phyloP scores from a whole-genome alignment of 2,329 filamentous ascomycete genomes.

The Dactylellina sp. region DNA sequence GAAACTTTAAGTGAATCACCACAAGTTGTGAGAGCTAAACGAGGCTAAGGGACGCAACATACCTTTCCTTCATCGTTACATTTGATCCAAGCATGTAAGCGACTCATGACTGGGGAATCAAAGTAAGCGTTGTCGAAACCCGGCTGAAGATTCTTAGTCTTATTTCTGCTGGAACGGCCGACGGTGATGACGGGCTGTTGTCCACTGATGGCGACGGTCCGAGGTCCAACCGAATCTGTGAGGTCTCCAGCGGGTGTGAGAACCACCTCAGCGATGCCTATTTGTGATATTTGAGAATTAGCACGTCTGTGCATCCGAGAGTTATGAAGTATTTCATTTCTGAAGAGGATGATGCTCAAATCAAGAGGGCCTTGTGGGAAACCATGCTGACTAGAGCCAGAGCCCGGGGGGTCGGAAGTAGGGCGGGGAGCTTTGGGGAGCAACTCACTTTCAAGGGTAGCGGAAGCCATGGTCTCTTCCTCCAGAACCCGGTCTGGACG shows the following conservation, averaged over 20 bases:
- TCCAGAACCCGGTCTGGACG: slow-evolving; percentile 38
- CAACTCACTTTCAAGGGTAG: slow-evolving; percentile 50
- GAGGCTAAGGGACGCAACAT: slow-evolving; percentile 25
- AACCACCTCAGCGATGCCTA: slow-evolving; percentile 39
- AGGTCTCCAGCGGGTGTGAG: slow-evolving; percentile 35
- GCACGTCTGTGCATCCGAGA: background rate
- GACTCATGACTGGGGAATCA: slow-evolving; percentile 78
- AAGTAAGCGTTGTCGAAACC: slow-evolving; percentile 73
- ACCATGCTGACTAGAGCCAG: background rate
- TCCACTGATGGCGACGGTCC: slow-evolving; percentile 32
- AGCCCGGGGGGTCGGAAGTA: slow-evolving; percentile 44
- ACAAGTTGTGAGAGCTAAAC: slow-evolving; percentile 23
- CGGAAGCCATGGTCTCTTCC: slow-evolving; percentile 47
- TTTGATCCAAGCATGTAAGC: slow-evolving; percentile 71
- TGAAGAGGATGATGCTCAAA: background rate
- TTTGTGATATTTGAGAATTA: slow-evolving; percentile 30
- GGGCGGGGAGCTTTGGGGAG: slow-evolving; percentile 46
- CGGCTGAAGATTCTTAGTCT: slow-evolving; percentile 63
- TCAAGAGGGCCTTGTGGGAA: background rate
- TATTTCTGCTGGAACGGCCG: slow-evolving; percentile 66
- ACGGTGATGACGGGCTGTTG: slow-evolving; percentile 61
- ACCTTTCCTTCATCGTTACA: slow-evolving; percentile 56
- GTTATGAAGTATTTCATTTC: too few relatives aligned
- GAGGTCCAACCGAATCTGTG: slow-evolving; percentile 46
- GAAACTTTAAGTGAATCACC: slow-evolving; percentile 17